These are phyloP conservation scores for Microsporum audouinii DNA, from an alignment of 2,329 filamentous ascomycete genomes.

Conservation along the genomic window DNA sequence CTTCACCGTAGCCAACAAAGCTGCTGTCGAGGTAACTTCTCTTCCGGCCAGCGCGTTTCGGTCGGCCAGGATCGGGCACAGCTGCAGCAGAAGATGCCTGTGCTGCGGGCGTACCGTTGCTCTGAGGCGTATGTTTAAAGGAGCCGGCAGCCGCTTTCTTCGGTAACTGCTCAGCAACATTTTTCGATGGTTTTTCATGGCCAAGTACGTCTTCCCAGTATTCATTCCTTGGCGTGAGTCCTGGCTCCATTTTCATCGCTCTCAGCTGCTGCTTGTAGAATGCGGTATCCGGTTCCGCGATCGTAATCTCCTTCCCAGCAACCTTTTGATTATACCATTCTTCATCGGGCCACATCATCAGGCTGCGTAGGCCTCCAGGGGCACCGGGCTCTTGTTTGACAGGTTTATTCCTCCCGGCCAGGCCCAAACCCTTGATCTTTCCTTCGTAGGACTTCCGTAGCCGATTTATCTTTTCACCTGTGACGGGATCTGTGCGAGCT, in stretches of 20 bases:
- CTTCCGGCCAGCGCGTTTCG: conserved; percentile 39
- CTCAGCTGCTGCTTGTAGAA: conserved; percentile 32
- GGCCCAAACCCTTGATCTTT: conserved; percentile 37
- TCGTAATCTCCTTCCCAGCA: conserved; percentile 35
- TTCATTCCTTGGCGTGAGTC: conserved; percentile 35
- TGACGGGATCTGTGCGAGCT: conserved; percentile 47
- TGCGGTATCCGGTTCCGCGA: conserved; percentile 32
- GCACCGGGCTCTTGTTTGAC: conserved; percentile 34
- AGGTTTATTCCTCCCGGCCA: conserved; percentile 40
- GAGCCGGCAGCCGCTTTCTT: conserved; percentile 19
- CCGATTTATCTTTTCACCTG: conserved; percentile 55
- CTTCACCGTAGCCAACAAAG: conserved; percentile 42
- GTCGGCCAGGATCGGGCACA: conserved; percentile 26
- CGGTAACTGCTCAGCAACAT: conserved; percentile 20
- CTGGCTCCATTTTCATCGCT: conserved; percentile 40
- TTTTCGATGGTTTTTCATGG: conserved; percentile 36
- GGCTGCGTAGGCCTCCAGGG: conserved; percentile 29
- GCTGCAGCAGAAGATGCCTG: neutral
- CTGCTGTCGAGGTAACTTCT: conserved; percentile 41
- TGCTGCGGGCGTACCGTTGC: conserved; percentile 18
- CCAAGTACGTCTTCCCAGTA: conserved; percentile 41
- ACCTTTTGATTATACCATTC: conserved; percentile 42
- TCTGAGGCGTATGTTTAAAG: conserved; percentile 19
- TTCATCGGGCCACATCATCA: conserved; percentile 40
- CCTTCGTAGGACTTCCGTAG: conserved; percentile 46